Evolutionary conservation across 371 early-diverging fungal species (phyloP).

Genomic region (Mucor mucedo): DNA sequence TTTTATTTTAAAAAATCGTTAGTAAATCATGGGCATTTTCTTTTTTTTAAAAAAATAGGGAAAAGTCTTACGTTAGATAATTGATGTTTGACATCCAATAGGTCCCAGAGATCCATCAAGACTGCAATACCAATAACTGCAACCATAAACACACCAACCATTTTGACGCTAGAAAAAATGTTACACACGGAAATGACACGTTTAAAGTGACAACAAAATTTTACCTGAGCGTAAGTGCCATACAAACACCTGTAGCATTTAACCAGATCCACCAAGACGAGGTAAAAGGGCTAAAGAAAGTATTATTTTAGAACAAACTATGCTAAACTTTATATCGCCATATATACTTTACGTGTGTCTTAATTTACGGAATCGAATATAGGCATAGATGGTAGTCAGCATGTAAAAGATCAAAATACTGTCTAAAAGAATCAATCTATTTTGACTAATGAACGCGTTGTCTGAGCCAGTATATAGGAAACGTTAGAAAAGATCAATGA

Average conservation of each 20-base stretch:
- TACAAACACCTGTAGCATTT: conserved; percentile 67
- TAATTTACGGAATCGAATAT: conserved; percentile 85
- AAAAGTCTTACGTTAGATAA: conserved; percentile 59
- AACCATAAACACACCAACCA: conserved; percentile 92
- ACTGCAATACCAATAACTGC: conserved; percentile 88
- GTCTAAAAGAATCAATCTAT: conserved; percentile 92
- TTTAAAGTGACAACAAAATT: neutral
- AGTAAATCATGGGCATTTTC: conserved; percentile 72
- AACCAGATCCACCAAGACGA: conserved; percentile 77
- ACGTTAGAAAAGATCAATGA: conserved; percentile 53
- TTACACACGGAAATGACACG: conserved; percentile 25
- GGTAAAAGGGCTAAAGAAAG: conserved; percentile 62
- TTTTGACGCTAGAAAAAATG: conserved; percentile 70
- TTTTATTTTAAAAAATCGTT: neutral
- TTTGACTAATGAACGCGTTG: conserved; percentile 91
- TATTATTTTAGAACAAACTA: conserved; percentile 55
- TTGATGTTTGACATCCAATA: conserved; percentile 70
- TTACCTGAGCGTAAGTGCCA: conserved; percentile 50
- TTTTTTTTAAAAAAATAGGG: conserved; percentile 50
- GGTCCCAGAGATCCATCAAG: conserved; percentile 86
- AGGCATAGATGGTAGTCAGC: conserved; percentile 80
- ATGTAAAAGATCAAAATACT: conserved; percentile 91
- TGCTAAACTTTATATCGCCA: neutral
- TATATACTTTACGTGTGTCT: conserved; percentile 52
- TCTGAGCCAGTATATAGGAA: conserved; percentile 51